Percentiles rank a stretch among this genome's conserved stretches.
Conservation (phyloP, 1,284 basidiomycete genomes). For the Tilletia setariae region DNA sequence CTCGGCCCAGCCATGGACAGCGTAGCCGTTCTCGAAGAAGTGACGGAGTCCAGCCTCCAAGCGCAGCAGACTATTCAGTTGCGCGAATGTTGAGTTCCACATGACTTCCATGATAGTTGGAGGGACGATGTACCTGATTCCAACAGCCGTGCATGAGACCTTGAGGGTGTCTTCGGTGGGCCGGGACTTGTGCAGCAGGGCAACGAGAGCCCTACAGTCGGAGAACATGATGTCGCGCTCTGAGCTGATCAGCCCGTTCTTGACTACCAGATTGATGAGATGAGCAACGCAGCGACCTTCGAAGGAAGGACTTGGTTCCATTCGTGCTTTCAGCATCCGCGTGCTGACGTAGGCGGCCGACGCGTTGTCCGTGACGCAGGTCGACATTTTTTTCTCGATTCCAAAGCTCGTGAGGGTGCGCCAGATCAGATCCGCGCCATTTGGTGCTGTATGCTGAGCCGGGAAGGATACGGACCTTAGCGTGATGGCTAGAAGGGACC, state of each 20-base stretch:
- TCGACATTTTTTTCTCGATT: not conserved
- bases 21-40: not conserved
- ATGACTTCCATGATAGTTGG: not conserved
- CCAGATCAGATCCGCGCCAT: not conserved
- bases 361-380: not conserved
- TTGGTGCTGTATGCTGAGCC: not conserved
- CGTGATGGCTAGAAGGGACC: not conserved
- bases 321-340: not conserved
- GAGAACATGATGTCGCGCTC: not conserved
- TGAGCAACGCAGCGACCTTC: not conserved
- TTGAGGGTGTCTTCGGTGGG: not conserved
- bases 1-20: not conserved
- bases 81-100: not conserved
- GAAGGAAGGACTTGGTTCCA: not conserved
- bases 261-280: slow-evolving; percentile 2
- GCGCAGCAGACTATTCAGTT: not conserved
- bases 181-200: not conserved
- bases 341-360: not conserved
- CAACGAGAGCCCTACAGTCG: not conserved
- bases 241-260: not conserved
- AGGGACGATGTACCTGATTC: not conserved
- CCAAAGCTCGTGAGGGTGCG: not conserved
- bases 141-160: not conserved
- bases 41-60: not conserved
- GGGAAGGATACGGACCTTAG: not conserved